phyloP scores from a whole-genome alignment of 345 rosid genomes.

The Kandelia obovata region DNA sequence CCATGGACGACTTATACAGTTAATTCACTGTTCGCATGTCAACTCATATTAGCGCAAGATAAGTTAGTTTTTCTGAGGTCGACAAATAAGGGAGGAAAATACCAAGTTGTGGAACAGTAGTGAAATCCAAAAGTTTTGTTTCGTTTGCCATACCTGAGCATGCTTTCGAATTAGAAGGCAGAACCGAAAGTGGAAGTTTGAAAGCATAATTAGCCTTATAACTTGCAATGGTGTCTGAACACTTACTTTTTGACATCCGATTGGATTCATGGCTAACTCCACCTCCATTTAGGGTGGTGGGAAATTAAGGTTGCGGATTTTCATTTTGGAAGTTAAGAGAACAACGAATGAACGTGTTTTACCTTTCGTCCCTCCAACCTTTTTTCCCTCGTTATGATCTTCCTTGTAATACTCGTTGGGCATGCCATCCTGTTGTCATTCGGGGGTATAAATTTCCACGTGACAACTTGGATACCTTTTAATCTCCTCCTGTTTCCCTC shows the following conservation, averaged over 20 bases:
- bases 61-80: too few relatives aligned
- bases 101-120: slow-evolving; percentile 20
- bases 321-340: not conserved
- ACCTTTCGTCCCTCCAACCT: slow-evolving; percentile 5
- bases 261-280: slow-evolving; percentile 20
- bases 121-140: slow-evolving; percentile 18
- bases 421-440: slow-evolving; percentile 15
- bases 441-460: not conserved
- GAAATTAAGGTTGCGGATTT: not conserved
- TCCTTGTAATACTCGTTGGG: slow-evolving; percentile 20
- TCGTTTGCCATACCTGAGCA: not conserved
- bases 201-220: slow-evolving; percentile 24
- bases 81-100: slow-evolving; percentile 3
- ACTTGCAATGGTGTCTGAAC: slow-evolving; percentile 16
- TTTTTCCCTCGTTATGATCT: slow-evolving; percentile 1
- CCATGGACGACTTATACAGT: too few relatives aligned
- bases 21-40: too few relatives aligned
- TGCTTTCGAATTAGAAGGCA: not conserved
- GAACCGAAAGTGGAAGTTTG: slow-evolving; percentile 17
- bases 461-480: not conserved
- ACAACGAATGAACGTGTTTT: slow-evolving; percentile 4
- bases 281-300: not conserved
- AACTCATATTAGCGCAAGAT: too few relatives aligned
- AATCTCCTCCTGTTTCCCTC: too few relatives aligned
- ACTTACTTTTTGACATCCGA: slow-evolving; percentile 33